phyloP scores from a whole-genome alignment of 163 green algal genomes.

The Volvox carteri region DNA sequence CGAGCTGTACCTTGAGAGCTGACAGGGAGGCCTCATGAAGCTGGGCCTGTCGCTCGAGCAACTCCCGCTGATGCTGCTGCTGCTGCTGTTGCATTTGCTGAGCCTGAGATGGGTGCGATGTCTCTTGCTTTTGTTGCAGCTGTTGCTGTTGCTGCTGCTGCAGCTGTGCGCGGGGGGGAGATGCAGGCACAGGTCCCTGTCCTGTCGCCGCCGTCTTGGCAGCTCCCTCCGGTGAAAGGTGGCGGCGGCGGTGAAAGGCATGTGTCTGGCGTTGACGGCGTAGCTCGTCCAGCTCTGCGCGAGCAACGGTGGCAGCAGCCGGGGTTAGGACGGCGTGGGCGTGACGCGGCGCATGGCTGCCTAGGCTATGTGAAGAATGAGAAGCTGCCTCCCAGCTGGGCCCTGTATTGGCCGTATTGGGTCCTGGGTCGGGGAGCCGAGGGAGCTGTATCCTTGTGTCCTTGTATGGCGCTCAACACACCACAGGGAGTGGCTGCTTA shows the following conservation, averaged over 20 bases:
- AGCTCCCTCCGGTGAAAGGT: not conserved
- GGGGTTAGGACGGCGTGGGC: not conserved
- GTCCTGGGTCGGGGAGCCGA: too few relatives aligned
- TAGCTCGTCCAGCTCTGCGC: slow-evolving; percentile 56
- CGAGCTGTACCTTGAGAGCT: slow-evolving; percentile 56
- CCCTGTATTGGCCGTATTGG: too few relatives aligned
- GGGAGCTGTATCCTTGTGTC: too few relatives aligned
- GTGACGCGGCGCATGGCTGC: too few relatives aligned
- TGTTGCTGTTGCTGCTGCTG: not conserved
- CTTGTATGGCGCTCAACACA: too few relatives aligned
- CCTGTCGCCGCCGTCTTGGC: not conserved
- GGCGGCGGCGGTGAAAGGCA: not conserved
- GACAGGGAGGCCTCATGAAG: slow-evolving; percentile 9
- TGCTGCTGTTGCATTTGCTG: not conserved
- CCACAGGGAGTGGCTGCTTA: too few relatives aligned
- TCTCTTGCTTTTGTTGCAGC: not conserved
- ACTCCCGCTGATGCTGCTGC: slow-evolving; percentile 16
- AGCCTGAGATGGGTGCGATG: too few relatives aligned
- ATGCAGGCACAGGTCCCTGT: not conserved
- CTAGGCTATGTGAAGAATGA: too few relatives aligned
- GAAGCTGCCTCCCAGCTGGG: too few relatives aligned
- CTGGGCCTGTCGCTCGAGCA: slow-evolving; percentile 28
- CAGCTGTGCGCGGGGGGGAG: not conserved
- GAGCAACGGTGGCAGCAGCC: too few relatives aligned
- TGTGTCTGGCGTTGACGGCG: slow-evolving; percentile 30